phyloP scores from a whole-genome alignment of 768 basidiomycete genomes.

The Lactifluus rugatus region DNA sequence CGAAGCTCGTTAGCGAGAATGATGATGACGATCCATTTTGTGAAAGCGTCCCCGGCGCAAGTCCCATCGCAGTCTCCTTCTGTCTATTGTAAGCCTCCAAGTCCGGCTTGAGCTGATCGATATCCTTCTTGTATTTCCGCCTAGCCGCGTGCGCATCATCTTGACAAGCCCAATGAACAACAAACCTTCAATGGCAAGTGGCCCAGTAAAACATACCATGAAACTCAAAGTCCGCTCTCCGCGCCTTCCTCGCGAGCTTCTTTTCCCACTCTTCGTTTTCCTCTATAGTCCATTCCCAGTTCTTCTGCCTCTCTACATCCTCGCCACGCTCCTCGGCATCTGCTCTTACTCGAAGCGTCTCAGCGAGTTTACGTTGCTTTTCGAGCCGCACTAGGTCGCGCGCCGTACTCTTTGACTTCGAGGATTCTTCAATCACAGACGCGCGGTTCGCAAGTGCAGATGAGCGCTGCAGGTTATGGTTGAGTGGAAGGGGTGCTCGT shows the following conservation, averaged over 20 bases:
- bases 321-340: conserved; percentile 90
- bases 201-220: conserved; percentile 51
- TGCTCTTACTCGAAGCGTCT: conserved; percentile 71
- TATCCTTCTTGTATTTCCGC: conserved; percentile 84
- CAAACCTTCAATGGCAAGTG: not conserved
- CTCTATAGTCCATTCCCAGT: conserved; percentile 93
- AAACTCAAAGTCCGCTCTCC: conserved; percentile 84
- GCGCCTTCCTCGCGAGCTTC: conserved; percentile 69
- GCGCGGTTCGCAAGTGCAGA: conserved; percentile 78
- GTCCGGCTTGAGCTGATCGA: conserved; percentile 83
- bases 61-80: conserved; percentile 76
- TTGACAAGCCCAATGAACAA: conserved; percentile 24
- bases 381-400: conserved; percentile 80
- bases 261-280: conserved; percentile 97
- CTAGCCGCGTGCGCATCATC: conserved; percentile 88
- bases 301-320: conserved; percentile 82
- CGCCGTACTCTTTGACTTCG: conserved; percentile 63
- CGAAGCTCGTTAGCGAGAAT: conserved; percentile 40
- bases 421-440: conserved; percentile 77
- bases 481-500: not conserved
- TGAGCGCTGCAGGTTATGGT: conserved; percentile 41
- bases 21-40: conserved; percentile 31
- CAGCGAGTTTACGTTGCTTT: conserved; percentile 83
- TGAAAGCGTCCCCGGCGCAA: conserved; percentile 57
- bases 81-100: conserved; percentile 78